Evolutionary conservation across 345 rosid species (phyloP), one percentile per base, ranked within the genome.

Genomic region (rapeseed (Brassica napus)): DNA sequence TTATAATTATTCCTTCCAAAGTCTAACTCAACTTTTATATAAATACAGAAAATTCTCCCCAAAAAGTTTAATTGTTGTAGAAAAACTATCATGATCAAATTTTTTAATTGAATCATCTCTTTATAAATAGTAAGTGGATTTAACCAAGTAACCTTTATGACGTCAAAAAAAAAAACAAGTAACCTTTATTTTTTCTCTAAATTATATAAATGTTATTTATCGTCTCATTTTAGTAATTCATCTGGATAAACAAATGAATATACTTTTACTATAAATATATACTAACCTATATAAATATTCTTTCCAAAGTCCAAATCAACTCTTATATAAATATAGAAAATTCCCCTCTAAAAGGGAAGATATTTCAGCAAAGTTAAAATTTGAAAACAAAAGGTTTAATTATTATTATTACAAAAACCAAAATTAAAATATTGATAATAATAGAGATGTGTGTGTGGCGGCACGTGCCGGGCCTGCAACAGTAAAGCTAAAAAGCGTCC

Each of bases 401-500:
- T n/a, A 49, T 52, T 14, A 12, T 47, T n/a, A 52, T 52, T 52
- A n/a, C 49, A 10, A 10, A 42, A 42, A 52, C 6, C 15, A 47
- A 52, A 35, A 35, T 8, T 15, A 59, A 8, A 10, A 5, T 18
- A 58, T 1, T 3, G 1, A 44, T 18, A 24, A 35, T 65, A 37
- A 37, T 65, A 67, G 26, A 70, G 4, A 63, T 28, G 39, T 75
- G 75, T 63, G 61, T 69, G 71, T 52, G 37, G 60, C 64, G 84
- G 88, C 93, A 90, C 91, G 90, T 86, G 97, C 90, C 87, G 83
- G 77, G 77, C 82, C 86, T 83, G 85, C 82, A 82, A 82, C 85
- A 65, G 82, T 61, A 82, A 88, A 84, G 72, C 80, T 70, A 74
- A 69, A 80, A 80, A 80, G 71, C 64, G 76, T 52, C 80, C 89